These are phyloP conservation scores for Verticillium isaacii DNA, from an alignment of 2,329 filamentous ascomycete species.

Conservation along the genomic window DNA sequence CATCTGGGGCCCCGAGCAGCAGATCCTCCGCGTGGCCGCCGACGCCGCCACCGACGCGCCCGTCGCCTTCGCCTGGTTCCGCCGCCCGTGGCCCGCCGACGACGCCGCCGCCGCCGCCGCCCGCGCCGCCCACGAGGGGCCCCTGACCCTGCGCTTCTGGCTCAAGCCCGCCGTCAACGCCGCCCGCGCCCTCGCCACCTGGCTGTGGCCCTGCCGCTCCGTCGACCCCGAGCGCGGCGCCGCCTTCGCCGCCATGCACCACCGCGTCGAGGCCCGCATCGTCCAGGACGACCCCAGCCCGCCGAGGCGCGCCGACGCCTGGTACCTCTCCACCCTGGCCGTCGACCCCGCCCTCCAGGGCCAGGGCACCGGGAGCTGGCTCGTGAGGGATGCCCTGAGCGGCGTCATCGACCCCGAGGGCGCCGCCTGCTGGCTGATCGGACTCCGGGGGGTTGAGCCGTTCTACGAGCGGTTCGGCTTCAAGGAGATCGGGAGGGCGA, in stretches of 20 bases:
- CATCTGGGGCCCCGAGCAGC: constrained; percentile 25
- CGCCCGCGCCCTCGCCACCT: constrained; percentile 17
- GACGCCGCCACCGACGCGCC: constrained; percentile 10
- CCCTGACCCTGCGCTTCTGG: constrained; percentile 17
- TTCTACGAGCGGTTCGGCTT: constrained; percentile 29
- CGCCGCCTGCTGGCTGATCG: constrained; percentile 26
- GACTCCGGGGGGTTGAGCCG: constrained; percentile 22
- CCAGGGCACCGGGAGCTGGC: constrained; percentile 22
- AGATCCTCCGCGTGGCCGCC: constrained; percentile 21
- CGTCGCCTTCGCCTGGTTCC: constrained; percentile 28
- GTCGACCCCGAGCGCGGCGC: constrained; percentile 14
- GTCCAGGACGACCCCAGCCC: constrained; percentile 15
- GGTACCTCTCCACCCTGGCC: constrained; percentile 29
- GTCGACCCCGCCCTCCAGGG: constrained; percentile 25
- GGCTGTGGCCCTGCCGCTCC: constrained; percentile 17
- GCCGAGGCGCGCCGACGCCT: constrained; percentile 22
- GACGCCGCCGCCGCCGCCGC: constrained; percentile 1
- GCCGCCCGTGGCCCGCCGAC: constrained; percentile 15
- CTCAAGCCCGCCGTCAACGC: constrained; percentile 20
- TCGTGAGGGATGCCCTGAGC: constrained; percentile 24
- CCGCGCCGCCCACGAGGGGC: constrained; percentile 8
- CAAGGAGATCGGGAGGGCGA: constrained; percentile 25
- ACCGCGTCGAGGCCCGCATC: constrained; percentile 17
- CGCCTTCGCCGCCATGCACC: constrained; percentile 21
- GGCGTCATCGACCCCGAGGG: constrained; percentile 20